Percentiles rank a stretch among this genome's conserved stretches.
Conservation (phyloP, 148 eudicot species). For the Vaccinium myrtillus region DNA sequence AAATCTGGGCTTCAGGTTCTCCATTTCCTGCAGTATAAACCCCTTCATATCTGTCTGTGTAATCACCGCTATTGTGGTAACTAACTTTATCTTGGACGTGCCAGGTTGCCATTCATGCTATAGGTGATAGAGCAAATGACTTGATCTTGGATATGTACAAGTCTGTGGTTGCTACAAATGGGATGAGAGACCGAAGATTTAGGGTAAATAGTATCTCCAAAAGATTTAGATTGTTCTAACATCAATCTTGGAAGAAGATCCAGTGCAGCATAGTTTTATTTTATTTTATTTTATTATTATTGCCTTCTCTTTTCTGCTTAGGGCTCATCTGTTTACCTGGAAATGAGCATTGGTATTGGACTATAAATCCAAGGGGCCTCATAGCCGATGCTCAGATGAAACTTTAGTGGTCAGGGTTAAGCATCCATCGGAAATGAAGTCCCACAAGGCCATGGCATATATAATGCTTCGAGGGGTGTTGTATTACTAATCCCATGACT, state of each 20-base stretch:
- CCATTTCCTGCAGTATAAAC: conserved; percentile 11
- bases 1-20: conserved; percentile 82
- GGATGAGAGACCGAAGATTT: conserved; percentile 77
- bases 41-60: neutral
- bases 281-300: neutral
- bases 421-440: neutral
- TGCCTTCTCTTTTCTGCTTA: neutral
- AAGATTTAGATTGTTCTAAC: neutral
- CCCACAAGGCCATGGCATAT: neutral
- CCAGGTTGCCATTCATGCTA: conserved; percentile 95
- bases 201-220: conserved; percentile 43
- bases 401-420: neutral
- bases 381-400: neutral
- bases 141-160: conserved; percentile 80
- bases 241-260: neutral
- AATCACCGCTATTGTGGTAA: neutral
- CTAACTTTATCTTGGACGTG: conserved; percentile 1
- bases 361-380: neutral
- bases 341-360: neutral
- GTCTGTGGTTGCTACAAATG: conserved; percentile 64
- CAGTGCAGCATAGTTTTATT: conserved; percentile 5
- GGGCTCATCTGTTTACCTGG: neutral
- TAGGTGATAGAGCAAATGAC: conserved; percentile 92
- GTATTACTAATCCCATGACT: neutral
- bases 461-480: neutral